Percentiles rank a stretch among this genome's conserved stretches.
These are phyloP conservation scores for Hypoxylon sp. DNA, from an alignment of 2,329 filamentous ascomycete genomes.

Conservation along the genomic window DNA sequence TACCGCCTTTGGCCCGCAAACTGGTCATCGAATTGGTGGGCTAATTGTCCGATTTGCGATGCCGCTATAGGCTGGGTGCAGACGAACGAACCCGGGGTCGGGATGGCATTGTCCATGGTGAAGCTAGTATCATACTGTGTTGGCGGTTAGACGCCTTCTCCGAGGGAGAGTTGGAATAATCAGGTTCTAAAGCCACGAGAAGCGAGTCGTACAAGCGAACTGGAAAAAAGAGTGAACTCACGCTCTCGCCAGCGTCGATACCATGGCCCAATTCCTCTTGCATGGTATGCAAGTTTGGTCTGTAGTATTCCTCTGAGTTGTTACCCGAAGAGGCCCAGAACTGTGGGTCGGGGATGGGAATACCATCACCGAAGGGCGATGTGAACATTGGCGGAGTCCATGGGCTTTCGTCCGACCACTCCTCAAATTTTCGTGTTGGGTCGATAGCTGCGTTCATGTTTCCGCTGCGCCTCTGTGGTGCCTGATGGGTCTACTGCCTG, in stretches of 20 bases:
- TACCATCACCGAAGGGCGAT: constrained; percentile 27
- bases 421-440: constrained; percentile 11
- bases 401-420: constrained; percentile 26
- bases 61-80: too few species aligned
- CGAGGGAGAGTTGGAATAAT: too few species aligned
- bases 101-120: constrained; percentile 10
- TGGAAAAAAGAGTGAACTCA: not conserved
- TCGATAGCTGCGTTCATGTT: constrained; percentile 26
- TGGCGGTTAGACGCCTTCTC: constrained; percentile 10
- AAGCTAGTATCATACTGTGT: constrained; percentile 21
- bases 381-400: constrained; percentile 32
- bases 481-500: too few species aligned
- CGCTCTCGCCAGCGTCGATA: constrained; percentile 22
- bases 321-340: constrained; percentile 24
- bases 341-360: constrained; percentile 18
- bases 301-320: constrained; percentile 17
- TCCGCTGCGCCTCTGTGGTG: not conserved
- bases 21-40: not conserved
- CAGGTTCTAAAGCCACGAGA: too few species aligned
- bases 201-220: not conserved
- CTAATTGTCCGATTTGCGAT: too few species aligned
- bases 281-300: constrained; percentile 1
- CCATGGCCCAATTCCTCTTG: constrained; percentile 11
- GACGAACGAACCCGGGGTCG: not conserved
- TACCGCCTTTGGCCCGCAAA: not conserved